A percentile compares a stretch with the other conserved stretches of the same genome.
These are phyloP conservation scores for Hygrophila difformis DNA, from an alignment of 257 asterid genomes.

Conservation along the genomic window DNA sequence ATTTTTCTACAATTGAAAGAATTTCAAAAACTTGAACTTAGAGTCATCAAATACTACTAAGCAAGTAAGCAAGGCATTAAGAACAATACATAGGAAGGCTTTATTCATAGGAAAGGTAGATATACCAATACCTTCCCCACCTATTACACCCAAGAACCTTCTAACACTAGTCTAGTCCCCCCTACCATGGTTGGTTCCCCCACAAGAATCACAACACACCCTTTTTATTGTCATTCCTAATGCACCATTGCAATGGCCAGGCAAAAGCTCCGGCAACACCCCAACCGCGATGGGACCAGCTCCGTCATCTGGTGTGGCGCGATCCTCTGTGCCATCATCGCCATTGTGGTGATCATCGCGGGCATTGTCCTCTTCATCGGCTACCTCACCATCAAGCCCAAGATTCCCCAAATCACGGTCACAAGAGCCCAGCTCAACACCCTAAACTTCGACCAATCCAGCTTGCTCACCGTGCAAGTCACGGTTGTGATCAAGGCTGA, in stretches of 20 bases:
- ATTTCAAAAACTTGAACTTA: too few relatives aligned
- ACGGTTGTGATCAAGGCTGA: slow-evolving; percentile 37
- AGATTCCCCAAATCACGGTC: slow-evolving; percentile 48
- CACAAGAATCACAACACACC: slow-evolving; percentile 15
- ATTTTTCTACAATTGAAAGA: too few relatives aligned
- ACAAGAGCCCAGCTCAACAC: slow-evolving; percentile 50
- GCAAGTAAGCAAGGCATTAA: slow-evolving; percentile 6
- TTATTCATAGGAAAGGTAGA: slow-evolving; percentile 60
- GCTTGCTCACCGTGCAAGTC: slow-evolving; percentile 39
- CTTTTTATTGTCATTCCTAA: slow-evolving; percentile 8
- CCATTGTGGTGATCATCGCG: slow-evolving; percentile 48
- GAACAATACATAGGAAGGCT: slow-evolving; percentile 38
- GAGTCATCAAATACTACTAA: too few relatives aligned
- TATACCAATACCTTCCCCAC: slow-evolving; percentile 80
- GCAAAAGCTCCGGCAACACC: slow-evolving; percentile 44
- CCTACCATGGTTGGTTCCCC: background rate
- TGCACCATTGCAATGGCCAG: slow-evolving; percentile 25
- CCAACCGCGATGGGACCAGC: slow-evolving; percentile 42
- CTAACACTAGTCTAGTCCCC: slow-evolving; percentile 19
- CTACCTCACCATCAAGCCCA: slow-evolving; percentile 52
- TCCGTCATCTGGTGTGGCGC: slow-evolving; percentile 65
- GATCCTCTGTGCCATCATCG: slow-evolving; percentile 48
- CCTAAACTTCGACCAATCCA: slow-evolving; percentile 44
- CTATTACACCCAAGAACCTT: slow-evolving; percentile 35
- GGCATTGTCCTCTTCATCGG: slow-evolving; percentile 58